These are phyloP conservation scores for Geotrichum citri-aurantii DNA, from an alignment of 1,139 yeast genomes.

Conservation along the genomic window DNA sequence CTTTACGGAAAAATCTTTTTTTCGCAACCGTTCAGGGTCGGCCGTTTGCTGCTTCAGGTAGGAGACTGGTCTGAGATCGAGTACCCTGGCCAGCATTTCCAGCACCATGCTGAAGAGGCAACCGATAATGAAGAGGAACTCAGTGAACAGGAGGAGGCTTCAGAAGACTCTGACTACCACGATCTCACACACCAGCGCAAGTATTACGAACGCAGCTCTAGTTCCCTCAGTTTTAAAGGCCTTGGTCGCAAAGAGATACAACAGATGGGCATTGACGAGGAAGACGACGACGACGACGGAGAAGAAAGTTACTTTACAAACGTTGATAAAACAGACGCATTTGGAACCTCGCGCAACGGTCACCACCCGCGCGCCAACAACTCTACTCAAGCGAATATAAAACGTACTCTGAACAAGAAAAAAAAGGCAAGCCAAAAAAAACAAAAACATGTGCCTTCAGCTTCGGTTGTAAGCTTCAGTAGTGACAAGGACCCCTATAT, in stretches of 20 bases:
- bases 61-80: conserved; percentile 42
- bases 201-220: conserved; percentile 14
- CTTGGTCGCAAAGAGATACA: conserved; percentile 9
- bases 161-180: not conserved
- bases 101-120: conserved; percentile 10
- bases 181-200: not conserved
- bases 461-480: not conserved
- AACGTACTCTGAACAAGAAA: not conserved
- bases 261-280: conserved; percentile 1
- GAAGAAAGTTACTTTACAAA: conserved; percentile 47
- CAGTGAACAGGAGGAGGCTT: not conserved
- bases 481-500: conserved; percentile 12
- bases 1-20: conserved; percentile 62
- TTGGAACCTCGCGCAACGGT: not conserved
- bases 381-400: not conserved
- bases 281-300: conserved; percentile 30
- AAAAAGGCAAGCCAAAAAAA: not conserved
- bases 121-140: conserved; percentile 27
- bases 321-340: conserved; percentile 3
- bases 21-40: conserved; percentile 86
- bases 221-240: conserved; percentile 16
- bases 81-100: not conserved
- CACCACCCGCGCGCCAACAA: not conserved
- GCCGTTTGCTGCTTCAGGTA: conserved; percentile 71
- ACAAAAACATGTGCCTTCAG: not conserved